Conservation (phyloP, 2,329 filamentous ascomycete species). For the Trichoderma simmonsii region DNA sequence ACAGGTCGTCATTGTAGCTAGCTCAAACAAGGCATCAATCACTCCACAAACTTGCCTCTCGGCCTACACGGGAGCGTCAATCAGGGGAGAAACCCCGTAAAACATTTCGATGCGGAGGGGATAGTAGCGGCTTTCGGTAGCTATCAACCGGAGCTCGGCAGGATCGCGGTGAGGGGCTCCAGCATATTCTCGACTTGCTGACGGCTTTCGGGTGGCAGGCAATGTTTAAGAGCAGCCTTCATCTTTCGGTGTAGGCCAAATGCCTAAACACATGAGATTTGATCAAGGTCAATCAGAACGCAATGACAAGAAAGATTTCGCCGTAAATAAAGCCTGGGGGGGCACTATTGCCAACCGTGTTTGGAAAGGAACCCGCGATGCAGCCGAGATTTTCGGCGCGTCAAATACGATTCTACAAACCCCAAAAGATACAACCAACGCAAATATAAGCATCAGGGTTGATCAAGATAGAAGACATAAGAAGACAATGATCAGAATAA, state of each 20-base stretch:
- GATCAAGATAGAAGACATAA: background rate
- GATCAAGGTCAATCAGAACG: background rate
- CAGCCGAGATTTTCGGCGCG: too few relatives aligned
- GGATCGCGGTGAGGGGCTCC: background rate
- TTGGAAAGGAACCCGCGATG: background rate
- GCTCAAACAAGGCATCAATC: background rate
- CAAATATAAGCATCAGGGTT: background rate
- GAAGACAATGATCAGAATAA: background rate
- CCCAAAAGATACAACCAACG: too few relatives aligned
- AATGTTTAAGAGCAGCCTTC: background rate
- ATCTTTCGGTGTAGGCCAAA: background rate
- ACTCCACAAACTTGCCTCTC: background rate
- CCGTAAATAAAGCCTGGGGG: background rate
- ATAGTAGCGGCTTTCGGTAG: background rate
- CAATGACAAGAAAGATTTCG: background rate
- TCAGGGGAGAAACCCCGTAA: background rate
- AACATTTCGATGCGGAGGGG: background rate
- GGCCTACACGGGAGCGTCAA: background rate
- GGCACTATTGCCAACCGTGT: background rate
- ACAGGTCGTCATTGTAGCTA: slow-evolving; percentile 1
- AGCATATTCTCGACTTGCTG: background rate
- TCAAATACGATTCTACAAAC: too few relatives aligned
- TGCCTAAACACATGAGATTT: background rate
- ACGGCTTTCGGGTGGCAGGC: background rate
- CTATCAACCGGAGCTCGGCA: background rate